A percentile compares a stretch with the other conserved stretches of the same genome.
Conservation (phyloP, 2,329 filamentous ascomycete genomes). For the Celoporthe dispersa region DNA sequence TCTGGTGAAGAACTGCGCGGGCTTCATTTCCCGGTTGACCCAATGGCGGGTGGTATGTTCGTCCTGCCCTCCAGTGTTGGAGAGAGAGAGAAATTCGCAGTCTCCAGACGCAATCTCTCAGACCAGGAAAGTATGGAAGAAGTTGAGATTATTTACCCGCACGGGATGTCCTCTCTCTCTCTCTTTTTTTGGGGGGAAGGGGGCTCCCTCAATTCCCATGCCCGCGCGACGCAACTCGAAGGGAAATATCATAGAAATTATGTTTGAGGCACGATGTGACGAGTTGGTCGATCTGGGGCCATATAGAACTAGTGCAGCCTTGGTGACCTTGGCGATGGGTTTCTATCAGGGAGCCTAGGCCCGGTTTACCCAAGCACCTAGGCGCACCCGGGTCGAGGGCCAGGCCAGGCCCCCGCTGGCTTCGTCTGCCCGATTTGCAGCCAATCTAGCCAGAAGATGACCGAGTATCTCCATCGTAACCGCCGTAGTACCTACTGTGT, state of each 20-base stretch:
- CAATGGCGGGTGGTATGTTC: background rate
- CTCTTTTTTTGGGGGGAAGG: no score
- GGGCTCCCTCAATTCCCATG: background rate
- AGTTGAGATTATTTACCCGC: no score
- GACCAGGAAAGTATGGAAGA: background rate
- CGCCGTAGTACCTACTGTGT: background rate
- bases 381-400: background rate
- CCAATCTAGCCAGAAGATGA: background rate
- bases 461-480: background rate
- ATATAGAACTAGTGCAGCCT: constrained; percentile 20
- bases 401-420: no score
- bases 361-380: background rate
- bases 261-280: background rate
- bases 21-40: background rate
- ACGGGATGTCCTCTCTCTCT: background rate
- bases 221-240: constrained; percentile 1
- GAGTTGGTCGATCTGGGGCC: constrained; percentile 4
- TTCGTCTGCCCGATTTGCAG: background rate
- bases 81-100: background rate
- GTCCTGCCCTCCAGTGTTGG: background rate
- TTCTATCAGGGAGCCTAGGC: background rate
- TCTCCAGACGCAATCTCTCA: background rate
- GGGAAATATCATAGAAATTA: no score
- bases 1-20: background rate
- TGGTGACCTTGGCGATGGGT: background rate